Percentiles rank a stretch among this genome's conserved stretches.
Conservation (phyloP, 225 moss, liverwort and hornwort genomes). For the Lunularia cruciata region DNA sequence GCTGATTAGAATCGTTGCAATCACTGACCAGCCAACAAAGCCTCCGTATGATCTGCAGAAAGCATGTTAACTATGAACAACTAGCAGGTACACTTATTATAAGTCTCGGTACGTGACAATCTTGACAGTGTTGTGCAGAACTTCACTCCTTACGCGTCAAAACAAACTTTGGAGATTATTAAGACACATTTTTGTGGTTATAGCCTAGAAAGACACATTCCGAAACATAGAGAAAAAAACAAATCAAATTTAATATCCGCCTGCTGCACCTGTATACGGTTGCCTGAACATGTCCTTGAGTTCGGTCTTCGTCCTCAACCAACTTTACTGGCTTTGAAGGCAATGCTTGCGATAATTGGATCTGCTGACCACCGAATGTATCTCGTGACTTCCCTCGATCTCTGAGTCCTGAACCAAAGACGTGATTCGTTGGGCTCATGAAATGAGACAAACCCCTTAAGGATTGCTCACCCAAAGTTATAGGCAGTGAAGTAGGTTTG, state of each 20-base stretch:
- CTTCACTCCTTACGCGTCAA: too few species aligned
- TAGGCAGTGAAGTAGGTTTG: conserved; percentile 12
- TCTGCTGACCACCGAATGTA: conserved; percentile 8
- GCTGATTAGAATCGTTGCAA: conserved; percentile 61
- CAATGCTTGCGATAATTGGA: background rate
- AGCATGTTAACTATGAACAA: background rate
- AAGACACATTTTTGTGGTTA: too few species aligned
- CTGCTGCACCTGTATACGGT: conserved; percentile 78
- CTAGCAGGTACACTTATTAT: too few species aligned
- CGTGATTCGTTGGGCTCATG: conserved; percentile 32
- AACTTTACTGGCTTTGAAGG: conserved; percentile 52
- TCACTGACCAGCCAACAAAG: conserved; percentile 74
- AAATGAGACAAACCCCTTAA: conserved; percentile 30
- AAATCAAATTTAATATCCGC: too few species aligned
- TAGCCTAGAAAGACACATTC: too few species aligned
- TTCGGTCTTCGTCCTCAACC: conserved; percentile 75
- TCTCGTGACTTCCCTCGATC: conserved; percentile 10
- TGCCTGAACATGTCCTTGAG: conserved; percentile 69
- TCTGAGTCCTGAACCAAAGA: conserved; percentile 26
- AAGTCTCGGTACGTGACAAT: too few species aligned
- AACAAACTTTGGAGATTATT: too few species aligned
- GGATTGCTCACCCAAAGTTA: conserved; percentile 26
- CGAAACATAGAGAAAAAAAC: too few species aligned
- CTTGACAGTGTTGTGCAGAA: too few species aligned
- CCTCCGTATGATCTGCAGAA: conserved; percentile 61